These are phyloP conservation scores for Phytophthora kernoviae DNA, from an alignment of 352 stramenopile species.

Conservation along the genomic window DNA sequence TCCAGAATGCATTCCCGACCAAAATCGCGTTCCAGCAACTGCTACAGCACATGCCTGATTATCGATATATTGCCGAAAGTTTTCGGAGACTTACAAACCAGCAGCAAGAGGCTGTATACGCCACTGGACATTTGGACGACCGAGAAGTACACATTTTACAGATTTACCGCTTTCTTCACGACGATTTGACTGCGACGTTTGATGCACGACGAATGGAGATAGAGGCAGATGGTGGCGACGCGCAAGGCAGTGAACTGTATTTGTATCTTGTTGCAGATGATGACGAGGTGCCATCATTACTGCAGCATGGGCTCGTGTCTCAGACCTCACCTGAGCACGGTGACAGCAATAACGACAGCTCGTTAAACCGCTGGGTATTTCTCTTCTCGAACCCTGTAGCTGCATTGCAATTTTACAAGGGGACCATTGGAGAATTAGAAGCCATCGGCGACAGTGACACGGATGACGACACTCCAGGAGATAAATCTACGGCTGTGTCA, in stretches of 20 bases:
- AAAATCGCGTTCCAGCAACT: constrained; percentile 59
- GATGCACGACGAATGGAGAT: constrained; percentile 17
- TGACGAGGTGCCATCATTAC: constrained; percentile 32
- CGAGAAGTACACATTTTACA: constrained; percentile 38
- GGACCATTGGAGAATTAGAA: constrained; percentile 30
- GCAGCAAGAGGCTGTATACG: constrained; percentile 2
- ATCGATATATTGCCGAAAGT: constrained; percentile 45
- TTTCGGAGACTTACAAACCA: constrained; percentile 28
- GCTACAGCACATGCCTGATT: constrained; percentile 46
- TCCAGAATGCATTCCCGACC: constrained; percentile 39
- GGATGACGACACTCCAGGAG: constrained; percentile 3
- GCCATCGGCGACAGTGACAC: constrained; percentile 20
- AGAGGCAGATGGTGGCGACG: neutral
- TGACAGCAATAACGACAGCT: neutral
- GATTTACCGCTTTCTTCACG: constrained; percentile 55
- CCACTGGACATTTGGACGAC: constrained; percentile 2
- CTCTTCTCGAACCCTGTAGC: constrained; percentile 44
- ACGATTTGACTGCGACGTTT: constrained; percentile 35
- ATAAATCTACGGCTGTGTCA: neutral
- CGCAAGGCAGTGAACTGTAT: constrained; percentile 42
- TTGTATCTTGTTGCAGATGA: constrained; percentile 47
- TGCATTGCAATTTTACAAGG: constrained; percentile 40
- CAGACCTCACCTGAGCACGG: neutral
- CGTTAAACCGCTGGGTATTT: constrained; percentile 33
- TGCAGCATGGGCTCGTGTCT: constrained; percentile 42